phyloP scores from a whole-genome alignment of 2,329 filamentous ascomycete species.

The Xylariales sp. region DNA sequence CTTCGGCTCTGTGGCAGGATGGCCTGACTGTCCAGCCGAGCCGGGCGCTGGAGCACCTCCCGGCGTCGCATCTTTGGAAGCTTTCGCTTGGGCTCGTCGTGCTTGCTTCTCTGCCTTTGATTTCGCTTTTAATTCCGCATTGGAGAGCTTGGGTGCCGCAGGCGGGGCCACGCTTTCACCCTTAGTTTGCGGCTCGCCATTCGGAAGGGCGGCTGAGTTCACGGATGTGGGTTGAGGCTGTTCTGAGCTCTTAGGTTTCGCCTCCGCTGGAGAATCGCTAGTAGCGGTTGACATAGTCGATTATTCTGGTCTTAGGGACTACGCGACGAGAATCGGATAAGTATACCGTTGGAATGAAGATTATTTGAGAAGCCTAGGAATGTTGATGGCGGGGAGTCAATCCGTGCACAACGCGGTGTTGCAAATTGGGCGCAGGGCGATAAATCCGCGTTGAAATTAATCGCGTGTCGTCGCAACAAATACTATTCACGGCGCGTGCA shows the following conservation, averaged over 20 bases:
- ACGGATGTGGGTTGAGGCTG: slow-evolving; percentile 35
- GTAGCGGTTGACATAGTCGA: slow-evolving; percentile 39
- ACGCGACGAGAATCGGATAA: neutral
- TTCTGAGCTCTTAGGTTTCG: slow-evolving; percentile 32
- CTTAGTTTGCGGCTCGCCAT: slow-evolving; percentile 42
- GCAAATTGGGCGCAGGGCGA: slow-evolving; percentile 2
- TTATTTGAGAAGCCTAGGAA: slow-evolving; percentile 4
- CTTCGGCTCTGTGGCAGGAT: slow-evolving; percentile 57
- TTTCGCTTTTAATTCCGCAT: slow-evolving; percentile 86
- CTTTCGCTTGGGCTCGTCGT: slow-evolving; percentile 78
- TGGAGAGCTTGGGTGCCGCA: slow-evolving; percentile 68
- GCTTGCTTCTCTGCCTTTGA: slow-evolving; percentile 93
- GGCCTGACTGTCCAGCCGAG: slow-evolving; percentile 52
- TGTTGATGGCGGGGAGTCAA: neutral
- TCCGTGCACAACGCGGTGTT: neutral
- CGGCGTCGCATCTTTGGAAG: slow-evolving; percentile 60
- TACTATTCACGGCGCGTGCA: neutral
- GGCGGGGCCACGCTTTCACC: slow-evolving; percentile 42
- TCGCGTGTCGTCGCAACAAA: neutral
- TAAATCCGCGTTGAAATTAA: neutral
- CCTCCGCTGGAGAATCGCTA: slow-evolving; percentile 39
- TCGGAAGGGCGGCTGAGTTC: slow-evolving; percentile 31
- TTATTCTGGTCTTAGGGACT: neutral
- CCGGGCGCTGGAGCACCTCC: slow-evolving; percentile 51
- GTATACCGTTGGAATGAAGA: slow-evolving; percentile 3